A percentile compares a stretch with the other conserved stretches of the same genome.
These are phyloP conservation scores for Aphanomyces euteiches DNA, from an alignment of 352 stramenopile species.

Conservation along the genomic window DNA sequence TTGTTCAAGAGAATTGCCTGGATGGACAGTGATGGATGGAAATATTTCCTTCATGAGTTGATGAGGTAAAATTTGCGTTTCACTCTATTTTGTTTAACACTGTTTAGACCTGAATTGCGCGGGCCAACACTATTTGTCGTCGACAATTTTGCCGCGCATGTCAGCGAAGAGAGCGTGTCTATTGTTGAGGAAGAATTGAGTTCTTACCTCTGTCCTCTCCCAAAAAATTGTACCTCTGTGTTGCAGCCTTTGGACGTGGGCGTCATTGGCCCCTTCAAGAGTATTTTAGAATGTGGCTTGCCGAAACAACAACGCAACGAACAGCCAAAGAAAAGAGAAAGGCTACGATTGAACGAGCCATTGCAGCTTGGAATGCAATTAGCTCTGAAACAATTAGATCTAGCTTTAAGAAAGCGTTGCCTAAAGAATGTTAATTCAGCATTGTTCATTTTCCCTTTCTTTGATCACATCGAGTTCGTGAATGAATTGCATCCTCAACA, in stretches of 20 bases:
- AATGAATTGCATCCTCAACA: no score
- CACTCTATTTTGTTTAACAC: background rate
- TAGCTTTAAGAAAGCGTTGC: background rate
- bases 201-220: slow-evolving; percentile 1
- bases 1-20: slow-evolving; percentile 35
- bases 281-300: background rate
- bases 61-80: slow-evolving; percentile 26
- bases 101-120: no score
- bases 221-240: slow-evolving; percentile 27
- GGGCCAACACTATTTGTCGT: no score
- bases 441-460: no score
- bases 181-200: slow-evolving; percentile 17
- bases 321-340: background rate
- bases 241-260: slow-evolving; percentile 28
- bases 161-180: background rate
- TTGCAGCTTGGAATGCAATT: slow-evolving; percentile 4
- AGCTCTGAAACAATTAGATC: background rate
- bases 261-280: slow-evolving; percentile 32
- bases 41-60: slow-evolving; percentile 10
- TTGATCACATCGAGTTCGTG: no score
- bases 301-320: no score
- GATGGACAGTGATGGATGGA: slow-evolving; percentile 32
- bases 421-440: background rate
- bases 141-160: slow-evolving; percentile 34
- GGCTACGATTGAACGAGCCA: background rate